phyloP scores from a whole-genome alignment of 768 basidiomycete genomes.

The Cyathus striatus region DNA sequence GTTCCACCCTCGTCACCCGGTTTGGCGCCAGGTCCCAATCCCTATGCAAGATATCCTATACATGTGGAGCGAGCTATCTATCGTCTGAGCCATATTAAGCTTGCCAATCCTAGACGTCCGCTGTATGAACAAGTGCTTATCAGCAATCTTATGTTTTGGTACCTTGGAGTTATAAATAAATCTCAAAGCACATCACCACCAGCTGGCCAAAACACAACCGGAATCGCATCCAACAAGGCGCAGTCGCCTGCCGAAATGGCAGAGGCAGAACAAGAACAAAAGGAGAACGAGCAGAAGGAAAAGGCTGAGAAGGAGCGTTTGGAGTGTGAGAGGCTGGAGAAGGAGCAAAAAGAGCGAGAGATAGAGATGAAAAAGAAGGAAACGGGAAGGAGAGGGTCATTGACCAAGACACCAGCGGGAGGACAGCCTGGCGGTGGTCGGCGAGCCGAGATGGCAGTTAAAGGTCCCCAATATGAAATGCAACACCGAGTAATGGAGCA shows the following conservation, averaged over 20 bases:
- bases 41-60: conserved; percentile 85
- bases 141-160: conserved; percentile 99
- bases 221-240: conserved; percentile 15
- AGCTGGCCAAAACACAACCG: conserved; percentile 15
- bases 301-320: conserved; percentile 32
- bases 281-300: conserved; percentile 4
- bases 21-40: conserved; percentile 34
- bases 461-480: conserved; percentile 89
- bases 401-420: conserved; percentile 60
- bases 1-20: conserved; percentile 60
- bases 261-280: conserved; percentile 15
- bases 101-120: conserved; percentile 94
- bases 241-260: conserved; percentile 20
- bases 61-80: conserved; percentile 99
- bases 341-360: conserved; percentile 36
- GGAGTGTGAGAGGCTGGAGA: conserved; percentile 32
- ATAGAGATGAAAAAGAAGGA: conserved; percentile 54
- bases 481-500: conserved; percentile 92
- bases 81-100: conserved; percentile 94
- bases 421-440: conserved; percentile 47
- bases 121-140: conserved; percentile 95
- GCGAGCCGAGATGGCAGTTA: conserved; percentile 81
- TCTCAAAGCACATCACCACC: conserved; percentile 49
- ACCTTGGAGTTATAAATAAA: conserved; percentile 95
- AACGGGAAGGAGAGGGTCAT: conserved; percentile 46